phyloP scores from a whole-genome alignment of 495 filamentous ascomycete genomes.

The Daldinia childiae region DNA sequence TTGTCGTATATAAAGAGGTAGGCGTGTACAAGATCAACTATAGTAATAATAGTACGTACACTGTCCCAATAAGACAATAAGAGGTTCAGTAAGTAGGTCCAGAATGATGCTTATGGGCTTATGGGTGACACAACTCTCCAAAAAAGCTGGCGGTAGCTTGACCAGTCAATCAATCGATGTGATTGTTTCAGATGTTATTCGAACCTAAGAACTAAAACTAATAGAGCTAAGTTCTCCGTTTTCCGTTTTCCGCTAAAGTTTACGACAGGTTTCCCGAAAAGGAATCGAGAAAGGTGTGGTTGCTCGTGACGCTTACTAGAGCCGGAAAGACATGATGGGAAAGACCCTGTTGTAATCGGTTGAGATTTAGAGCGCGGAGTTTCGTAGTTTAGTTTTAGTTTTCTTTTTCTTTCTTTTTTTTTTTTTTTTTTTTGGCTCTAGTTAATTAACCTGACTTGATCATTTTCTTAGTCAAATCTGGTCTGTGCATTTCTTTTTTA shows the following conservation, averaged over 20 bases:
- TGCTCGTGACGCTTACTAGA: constrained; percentile 6
- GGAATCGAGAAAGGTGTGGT: constrained; percentile 5
- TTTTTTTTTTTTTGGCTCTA: too few relatives aligned
- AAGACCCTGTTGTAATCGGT: constrained; percentile 11
- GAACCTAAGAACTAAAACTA: constrained; percentile 3
- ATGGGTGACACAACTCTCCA: constrained; percentile 11
- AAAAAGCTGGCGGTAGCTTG: not conserved
- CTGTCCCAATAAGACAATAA: too few relatives aligned
- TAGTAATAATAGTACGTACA: not conserved
- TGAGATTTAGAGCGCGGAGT: constrained; percentile 5
- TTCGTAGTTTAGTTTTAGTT: constrained; percentile 2
- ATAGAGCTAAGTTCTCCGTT: not conserved
- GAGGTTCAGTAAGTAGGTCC: not conserved
- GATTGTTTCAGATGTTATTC: not conserved
- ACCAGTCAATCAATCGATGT: constrained; percentile 1
- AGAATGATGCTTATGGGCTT: not conserved
- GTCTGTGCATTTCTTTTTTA: not conserved
- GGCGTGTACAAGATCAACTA: not conserved
- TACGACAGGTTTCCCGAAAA: not conserved
- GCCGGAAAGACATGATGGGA: constrained; percentile 7
- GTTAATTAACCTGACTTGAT: not conserved
- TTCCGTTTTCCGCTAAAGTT: not conserved
- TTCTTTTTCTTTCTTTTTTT: too few relatives aligned
- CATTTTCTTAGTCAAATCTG: constrained; percentile 2
- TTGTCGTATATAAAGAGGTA: constrained; percentile 5